phyloP scores from a whole-genome alignment of 768 basidiomycete species.

The Termitomyces sp. region DNA sequence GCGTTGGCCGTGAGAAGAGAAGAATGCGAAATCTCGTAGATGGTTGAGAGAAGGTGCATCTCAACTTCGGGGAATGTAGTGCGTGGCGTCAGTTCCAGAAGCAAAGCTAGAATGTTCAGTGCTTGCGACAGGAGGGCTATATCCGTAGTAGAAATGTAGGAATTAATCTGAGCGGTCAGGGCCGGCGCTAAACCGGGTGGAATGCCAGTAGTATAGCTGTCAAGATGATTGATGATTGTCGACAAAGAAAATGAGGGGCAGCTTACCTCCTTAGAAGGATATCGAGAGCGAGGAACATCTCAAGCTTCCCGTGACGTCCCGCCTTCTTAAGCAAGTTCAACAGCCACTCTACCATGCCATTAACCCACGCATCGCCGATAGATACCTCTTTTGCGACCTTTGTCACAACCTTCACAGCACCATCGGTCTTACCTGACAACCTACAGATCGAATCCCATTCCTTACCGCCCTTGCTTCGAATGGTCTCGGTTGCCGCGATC shows the following conservation, averaged over 20 bases:
- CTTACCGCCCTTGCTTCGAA: slow-evolving; percentile 54
- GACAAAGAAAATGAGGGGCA: background rate
- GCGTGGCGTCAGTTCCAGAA: slow-evolving; percentile 62
- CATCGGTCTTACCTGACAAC: slow-evolving; percentile 62
- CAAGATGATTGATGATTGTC: background rate
- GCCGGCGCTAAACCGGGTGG: slow-evolving; percentile 55
- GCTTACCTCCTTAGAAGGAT: slow-evolving; percentile 62
- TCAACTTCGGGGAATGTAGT: slow-evolving; percentile 75
- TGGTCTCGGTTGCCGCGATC: slow-evolving; percentile 75
- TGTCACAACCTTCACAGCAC: slow-evolving; percentile 76
- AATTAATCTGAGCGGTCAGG: slow-evolving; percentile 69
- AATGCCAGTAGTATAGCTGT: slow-evolving; percentile 33
- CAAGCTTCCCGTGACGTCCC: slow-evolving; percentile 70
- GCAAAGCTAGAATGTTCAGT: slow-evolving; percentile 56
- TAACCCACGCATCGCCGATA: slow-evolving; percentile 74
- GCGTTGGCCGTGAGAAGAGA: slow-evolving; percentile 72
- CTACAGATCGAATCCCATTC: slow-evolving; percentile 83
- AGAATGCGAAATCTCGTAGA: slow-evolving; percentile 71
- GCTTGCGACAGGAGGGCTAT: slow-evolving; percentile 75
- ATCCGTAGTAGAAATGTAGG: slow-evolving; percentile 70
- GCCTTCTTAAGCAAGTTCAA: slow-evolving; percentile 72
- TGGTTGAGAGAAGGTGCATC: slow-evolving; percentile 54
- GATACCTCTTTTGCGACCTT: slow-evolving; percentile 75
- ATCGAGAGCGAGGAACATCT: slow-evolving; percentile 74
- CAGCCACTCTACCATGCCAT: slow-evolving; percentile 73